Conservation (phyloP, 2,329 filamentous ascomycete genomes). For the Tolypocladium ovalisporum region DNA sequence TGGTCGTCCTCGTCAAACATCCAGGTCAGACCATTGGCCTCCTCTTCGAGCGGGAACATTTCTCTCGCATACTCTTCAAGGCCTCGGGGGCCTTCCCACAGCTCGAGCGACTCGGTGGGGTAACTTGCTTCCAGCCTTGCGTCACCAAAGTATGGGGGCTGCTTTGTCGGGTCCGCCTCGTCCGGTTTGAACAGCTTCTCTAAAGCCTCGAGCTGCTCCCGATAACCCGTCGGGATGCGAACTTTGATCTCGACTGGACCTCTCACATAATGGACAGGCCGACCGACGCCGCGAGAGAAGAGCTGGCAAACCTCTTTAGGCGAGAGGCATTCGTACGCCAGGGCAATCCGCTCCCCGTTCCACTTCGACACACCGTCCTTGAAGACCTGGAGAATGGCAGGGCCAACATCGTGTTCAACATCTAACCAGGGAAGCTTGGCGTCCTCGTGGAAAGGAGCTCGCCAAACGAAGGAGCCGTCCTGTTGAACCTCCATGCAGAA, state of each 20-base stretch:
- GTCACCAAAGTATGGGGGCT: constrained; percentile 55
- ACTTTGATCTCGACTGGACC: constrained; percentile 77
- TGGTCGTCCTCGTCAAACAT: constrained; percentile 54
- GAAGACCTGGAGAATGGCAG: constrained; percentile 85
- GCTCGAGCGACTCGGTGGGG: constrained; percentile 62
- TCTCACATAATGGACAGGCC: constrained; percentile 67
- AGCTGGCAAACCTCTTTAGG: constrained; percentile 71
- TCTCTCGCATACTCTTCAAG: constrained; percentile 92
- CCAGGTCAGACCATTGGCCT: constrained; percentile 88
- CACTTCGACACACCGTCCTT: constrained; percentile 85
- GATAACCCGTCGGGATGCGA: constrained; percentile 77
- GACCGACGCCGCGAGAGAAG: constrained; percentile 68
- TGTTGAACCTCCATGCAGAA: constrained; percentile 87
- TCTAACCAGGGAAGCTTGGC: constrained; percentile 90
- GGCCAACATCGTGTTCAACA: constrained; percentile 90
- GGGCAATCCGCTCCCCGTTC: constrained; percentile 66
- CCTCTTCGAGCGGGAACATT: constrained; percentile 88
- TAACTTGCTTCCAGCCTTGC: constrained; percentile 47
- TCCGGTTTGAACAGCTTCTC: constrained; percentile 47
- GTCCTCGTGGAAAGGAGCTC: constrained; percentile 85
- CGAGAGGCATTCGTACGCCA: constrained; percentile 83
- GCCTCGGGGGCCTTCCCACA: constrained; percentile 87
- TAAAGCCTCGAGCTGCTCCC: constrained; percentile 68
- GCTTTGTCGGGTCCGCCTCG: constrained; percentile 40
- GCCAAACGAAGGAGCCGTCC: constrained; percentile 84